Conservation (phyloP, 208 protist species). For the Leptomonas seymouri region DNA sequence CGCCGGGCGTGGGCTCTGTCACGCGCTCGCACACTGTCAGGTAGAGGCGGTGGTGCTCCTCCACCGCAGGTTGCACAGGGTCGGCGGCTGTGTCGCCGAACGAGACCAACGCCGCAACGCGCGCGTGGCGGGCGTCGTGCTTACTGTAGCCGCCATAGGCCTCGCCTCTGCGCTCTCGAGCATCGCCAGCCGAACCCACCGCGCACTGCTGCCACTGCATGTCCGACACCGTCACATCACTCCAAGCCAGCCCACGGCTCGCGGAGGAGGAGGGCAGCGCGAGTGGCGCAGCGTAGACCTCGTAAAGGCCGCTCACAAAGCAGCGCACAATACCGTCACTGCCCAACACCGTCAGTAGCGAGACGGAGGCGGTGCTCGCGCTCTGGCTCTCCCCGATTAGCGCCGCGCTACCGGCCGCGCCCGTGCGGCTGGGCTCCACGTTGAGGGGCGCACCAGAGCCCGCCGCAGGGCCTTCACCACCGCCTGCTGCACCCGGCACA, state of each 20-base stretch:
- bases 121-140: neutral
- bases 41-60: constrained; percentile 20
- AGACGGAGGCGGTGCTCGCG: constrained; percentile 7
- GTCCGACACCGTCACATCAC: constrained; percentile 10
- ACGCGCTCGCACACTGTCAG: neutral
- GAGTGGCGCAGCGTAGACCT: constrained; percentile 39
- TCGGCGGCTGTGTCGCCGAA: constrained; percentile 6
- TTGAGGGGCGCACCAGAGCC: neutral
- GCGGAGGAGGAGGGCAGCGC: constrained; percentile 17
- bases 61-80: constrained; percentile 12
- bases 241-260: constrained; percentile 5
- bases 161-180: neutral
- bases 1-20: neutral
- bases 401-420: neutral
- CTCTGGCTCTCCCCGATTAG: neutral
- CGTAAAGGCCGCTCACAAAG: constrained; percentile 64
- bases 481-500: neutral
- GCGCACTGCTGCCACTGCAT: constrained; percentile 25
- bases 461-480: neutral
- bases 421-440: neutral
- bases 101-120: neutral
- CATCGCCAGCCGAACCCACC: neutral
- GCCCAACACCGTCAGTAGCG: constrained; percentile 58
- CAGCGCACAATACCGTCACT: constrained; percentile 50
- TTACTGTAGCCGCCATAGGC: neutral